These are phyloP conservation scores for Chaetomiaceae sp. DNA, from an alignment of 2,329 filamentous ascomycete species.

Conservation along the genomic window DNA sequence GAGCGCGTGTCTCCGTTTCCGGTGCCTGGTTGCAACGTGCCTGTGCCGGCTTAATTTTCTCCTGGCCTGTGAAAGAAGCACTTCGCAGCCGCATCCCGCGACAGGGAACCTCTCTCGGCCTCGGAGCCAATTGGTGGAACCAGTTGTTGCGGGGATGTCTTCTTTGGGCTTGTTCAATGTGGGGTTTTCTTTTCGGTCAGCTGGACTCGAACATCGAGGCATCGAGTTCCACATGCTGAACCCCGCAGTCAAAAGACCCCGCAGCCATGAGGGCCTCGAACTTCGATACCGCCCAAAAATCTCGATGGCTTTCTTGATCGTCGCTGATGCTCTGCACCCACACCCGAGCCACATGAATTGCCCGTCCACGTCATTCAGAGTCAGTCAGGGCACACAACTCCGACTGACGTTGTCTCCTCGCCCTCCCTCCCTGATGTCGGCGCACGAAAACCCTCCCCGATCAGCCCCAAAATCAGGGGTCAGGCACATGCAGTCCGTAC, in stretches of 20 bases:
- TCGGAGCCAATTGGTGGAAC: slow-evolving; percentile 25
- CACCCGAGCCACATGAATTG: no score
- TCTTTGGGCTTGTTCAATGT: slow-evolving; percentile 7
- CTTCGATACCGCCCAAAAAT: neutral
- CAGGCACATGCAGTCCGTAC: neutral
- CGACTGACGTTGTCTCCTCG: neutral
- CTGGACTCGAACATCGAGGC: slow-evolving; percentile 8
- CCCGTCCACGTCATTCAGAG: slow-evolving; percentile 5
- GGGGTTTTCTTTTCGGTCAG: slow-evolving; percentile 6
- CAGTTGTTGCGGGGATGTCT: no score
- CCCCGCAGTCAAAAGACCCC: slow-evolving; percentile 8
- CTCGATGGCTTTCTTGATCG: slow-evolving; percentile 7
- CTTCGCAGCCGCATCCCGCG: slow-evolving; percentile 1
- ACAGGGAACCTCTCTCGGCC: slow-evolving; percentile 12
- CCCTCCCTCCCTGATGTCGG: neutral
- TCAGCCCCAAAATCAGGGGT: neutral
- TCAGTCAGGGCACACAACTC: neutral
- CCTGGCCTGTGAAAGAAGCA: neutral
- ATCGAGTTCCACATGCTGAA: neutral
- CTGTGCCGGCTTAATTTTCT: slow-evolving; percentile 17
- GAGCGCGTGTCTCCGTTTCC: neutral
- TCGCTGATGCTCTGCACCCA: slow-evolving; percentile 11
- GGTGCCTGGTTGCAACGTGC: slow-evolving; percentile 10
- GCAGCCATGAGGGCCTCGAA: slow-evolving; percentile 7
- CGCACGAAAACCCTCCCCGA: neutral